phyloP scores from a whole-genome alignment of 2,329 filamentous ascomycete species.

The Epichloe glyceriae region DNA sequence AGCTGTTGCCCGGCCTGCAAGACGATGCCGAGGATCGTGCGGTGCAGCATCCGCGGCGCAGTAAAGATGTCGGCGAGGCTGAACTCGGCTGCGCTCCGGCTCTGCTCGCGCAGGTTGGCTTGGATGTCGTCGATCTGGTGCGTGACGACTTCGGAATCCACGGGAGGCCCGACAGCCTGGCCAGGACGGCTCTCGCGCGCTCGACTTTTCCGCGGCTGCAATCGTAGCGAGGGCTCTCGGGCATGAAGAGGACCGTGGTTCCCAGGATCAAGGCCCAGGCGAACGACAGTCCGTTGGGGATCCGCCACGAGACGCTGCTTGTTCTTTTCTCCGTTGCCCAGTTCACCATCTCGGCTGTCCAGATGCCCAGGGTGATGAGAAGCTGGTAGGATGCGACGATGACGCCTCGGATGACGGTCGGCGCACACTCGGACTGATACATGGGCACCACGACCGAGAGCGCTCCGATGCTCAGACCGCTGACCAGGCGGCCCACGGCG shows the following conservation, averaged over 20 bases:
- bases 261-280: constrained; percentile 41
- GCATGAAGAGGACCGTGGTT: constrained; percentile 36
- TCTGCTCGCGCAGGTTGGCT: constrained; percentile 36
- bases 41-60: constrained; percentile 51
- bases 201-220: constrained; percentile 33
- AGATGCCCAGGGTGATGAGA: constrained; percentile 57
- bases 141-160: constrained; percentile 27
- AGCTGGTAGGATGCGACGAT: constrained; percentile 55
- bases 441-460: constrained; percentile 53
- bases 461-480: constrained; percentile 51
- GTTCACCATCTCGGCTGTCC: constrained; percentile 44
- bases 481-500: constrained; percentile 51
- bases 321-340: constrained; percentile 40
- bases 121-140: constrained; percentile 39
- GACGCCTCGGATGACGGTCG: constrained; percentile 49
- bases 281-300: constrained; percentile 45
- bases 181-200: constrained; percentile 35
- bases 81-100: constrained; percentile 29
- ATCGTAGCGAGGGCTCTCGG: constrained; percentile 40
- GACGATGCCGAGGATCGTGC: constrained; percentile 46
- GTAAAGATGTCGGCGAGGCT: constrained; percentile 51
- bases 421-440: constrained; percentile 56
- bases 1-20: constrained; percentile 56
- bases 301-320: constrained; percentile 45
- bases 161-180: constrained; percentile 29